Evolutionary conservation across 2,329 filamentous ascomycete species (phyloP), one percentile per base, ranked within the genome.

Genomic region (Aspergillus neoniger): DNA sequence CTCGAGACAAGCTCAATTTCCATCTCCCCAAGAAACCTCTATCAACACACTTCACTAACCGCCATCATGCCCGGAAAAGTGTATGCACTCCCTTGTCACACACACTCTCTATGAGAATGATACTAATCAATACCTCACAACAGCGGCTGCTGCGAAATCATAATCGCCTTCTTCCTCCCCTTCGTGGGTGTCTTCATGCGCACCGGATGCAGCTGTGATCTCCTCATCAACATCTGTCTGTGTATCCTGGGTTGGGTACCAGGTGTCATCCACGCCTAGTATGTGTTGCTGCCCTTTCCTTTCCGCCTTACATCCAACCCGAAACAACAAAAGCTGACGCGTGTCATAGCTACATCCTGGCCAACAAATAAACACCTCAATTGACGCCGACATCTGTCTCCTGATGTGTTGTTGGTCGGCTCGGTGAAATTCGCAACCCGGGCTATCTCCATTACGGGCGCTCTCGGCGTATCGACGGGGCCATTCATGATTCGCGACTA

Each of bases 141-240:
- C 28, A 55, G 52, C 38, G 52, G 52, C 25, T 55, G 52, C 23
- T 55, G 52, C 39, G 52, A 55, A 44, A 43, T 55, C 39, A 44
- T 55, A 39, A 55, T 55, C 38, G 52, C 52, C 25, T 55, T 55
- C 39, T 55, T 55, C 52, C 52, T 55, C 52, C 52, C 52, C 52
- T 55, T 55, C n/a, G 52, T 55, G 23, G 52, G 52, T 9, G 52
- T 55, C 10, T 55, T 55, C 52, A 55, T 55, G 52, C 52, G 52
- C 52, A 55, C 52, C 15, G 52, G 52, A 15, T 55, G 52, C 52
- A 44, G 52, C 38, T 55, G 52, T 25, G 52, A 55, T 32, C 52
- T 55, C 15, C 52, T 55, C 15, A 55, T 55, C 52, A 55, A 55
- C 52, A 55, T 55, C 52, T 55, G 52, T 44, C 38, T 55, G 17